Conservation (phyloP, 2,329 filamentous ascomycete species). For the Cytospora piceae region DNA sequence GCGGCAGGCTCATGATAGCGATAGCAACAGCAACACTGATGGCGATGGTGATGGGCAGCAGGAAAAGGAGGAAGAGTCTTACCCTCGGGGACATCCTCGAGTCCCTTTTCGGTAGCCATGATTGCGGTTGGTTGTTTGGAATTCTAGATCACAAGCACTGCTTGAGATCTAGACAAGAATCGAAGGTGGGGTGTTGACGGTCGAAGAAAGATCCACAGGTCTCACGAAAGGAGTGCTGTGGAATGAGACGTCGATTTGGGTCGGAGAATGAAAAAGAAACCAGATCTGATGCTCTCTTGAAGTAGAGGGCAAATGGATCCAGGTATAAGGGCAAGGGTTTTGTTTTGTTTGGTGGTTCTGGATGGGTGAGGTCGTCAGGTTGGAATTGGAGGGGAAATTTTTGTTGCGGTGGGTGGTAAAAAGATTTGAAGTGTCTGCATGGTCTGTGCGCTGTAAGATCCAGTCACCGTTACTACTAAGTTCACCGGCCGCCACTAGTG, state of each 20-base stretch:
- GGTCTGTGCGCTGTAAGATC: conserved; percentile 16
- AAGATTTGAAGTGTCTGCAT: conserved; percentile 25
- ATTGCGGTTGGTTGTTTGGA: conserved; percentile 69
- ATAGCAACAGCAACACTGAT: not conserved
- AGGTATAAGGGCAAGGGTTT: conserved; percentile 24
- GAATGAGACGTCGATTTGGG: conserved; percentile 27
- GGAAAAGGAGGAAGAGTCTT: conserved; percentile 45
- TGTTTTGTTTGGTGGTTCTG: conserved; percentile 24
- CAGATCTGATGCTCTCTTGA: conserved; percentile 55
- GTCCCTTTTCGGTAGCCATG: conserved; percentile 98
- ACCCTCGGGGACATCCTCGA: conserved; percentile 97
- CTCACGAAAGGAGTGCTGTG: conserved; percentile 39
- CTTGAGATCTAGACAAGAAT: conserved; percentile 68
- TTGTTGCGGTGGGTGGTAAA: conserved; percentile 25
- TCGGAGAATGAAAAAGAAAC: conserved; percentile 42
- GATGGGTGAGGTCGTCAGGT: conserved; percentile 22
- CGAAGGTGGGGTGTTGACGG: conserved; percentile 42
- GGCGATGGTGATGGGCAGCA: not conserved
- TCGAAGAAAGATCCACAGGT: conserved; percentile 43
- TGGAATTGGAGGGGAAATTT: conserved; percentile 24
- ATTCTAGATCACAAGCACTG: conserved; percentile 77
- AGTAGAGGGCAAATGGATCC: conserved; percentile 41
- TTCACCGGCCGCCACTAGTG: conserved; percentile 1
- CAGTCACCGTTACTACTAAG: conserved; percentile 1
- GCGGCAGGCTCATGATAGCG: not conserved